Base-by-base conservation (phyloP, 371 early-diverging fungal species). In the Syncephalastrum racemosum region DNA sequence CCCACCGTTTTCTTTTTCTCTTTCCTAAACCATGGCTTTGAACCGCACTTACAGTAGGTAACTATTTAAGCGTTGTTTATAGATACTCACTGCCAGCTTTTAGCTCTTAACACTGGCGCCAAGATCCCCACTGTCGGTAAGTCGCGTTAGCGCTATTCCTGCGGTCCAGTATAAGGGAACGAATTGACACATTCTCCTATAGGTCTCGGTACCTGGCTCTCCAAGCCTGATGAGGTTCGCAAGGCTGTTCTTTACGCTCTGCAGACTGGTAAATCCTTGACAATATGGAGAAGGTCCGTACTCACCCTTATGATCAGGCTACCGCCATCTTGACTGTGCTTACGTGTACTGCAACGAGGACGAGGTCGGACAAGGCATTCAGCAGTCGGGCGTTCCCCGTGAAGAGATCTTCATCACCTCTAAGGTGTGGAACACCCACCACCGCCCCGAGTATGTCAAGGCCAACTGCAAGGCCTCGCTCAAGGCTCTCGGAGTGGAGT, bases 371-470 rank as follows among this genome's bases (percentile, higher is more conserved):
- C 79, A 83, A 60, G 90, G 81, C 20, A 79, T 94, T 46, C 63
- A 64, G 8, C 73, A 82, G 36, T 73, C 80, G 13, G 67, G 67
- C 42, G 67, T 90, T 4, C 78, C 80, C 45, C 83, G 95, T 53
- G 71, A 85, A 27, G 78, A 91, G 27, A 61, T 96, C 25, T 96
- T 94, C 63, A 73, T 95, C 58, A 95, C 95, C 16, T 86, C 89
- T 63, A 96, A 98, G 62, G 69, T 98, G 20, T 95, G 95, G 96
- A 90, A 90, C 73, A 90, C 87, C 49, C 73, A 84, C 53, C 90
- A 92, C 53, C 76, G 76, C 23, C 85, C 88, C 22, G 81, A 87
- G 49, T 77, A 88, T 45, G 90, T 93, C 22, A 66, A 75, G 25
- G 73, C 86, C 27, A 88, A 79, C 13, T 59, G 86, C 24, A 71